Percentiles rank a stretch among this genome's conserved stretches.
Conservation (phyloP, 345 rosid genomes). For the Garcia nutans region DNA sequence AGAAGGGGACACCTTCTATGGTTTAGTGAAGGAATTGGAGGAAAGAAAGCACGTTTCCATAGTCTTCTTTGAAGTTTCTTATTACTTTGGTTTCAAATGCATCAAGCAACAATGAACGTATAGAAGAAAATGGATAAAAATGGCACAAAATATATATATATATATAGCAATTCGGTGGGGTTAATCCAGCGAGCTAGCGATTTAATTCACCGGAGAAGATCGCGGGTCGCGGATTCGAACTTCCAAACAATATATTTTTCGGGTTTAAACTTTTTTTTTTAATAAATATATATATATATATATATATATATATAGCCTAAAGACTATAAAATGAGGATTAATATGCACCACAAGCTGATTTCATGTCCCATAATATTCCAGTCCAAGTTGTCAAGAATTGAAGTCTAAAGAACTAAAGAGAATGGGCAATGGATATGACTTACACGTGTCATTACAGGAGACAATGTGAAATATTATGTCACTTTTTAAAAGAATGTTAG, state of each 20-base stretch:
- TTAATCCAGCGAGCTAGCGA: too few relatives aligned
- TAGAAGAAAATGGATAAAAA: neutral
- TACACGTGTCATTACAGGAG: constrained; percentile 31
- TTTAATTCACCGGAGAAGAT: too few relatives aligned
- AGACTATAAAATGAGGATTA: constrained; percentile 15
- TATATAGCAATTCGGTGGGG: too few relatives aligned
- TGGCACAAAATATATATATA: neutral
- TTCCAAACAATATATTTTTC: too few relatives aligned
- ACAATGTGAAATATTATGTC: neutral
- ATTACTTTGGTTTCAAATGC: neutral
- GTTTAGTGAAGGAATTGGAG: constrained; percentile 54
- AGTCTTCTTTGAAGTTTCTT: neutral
- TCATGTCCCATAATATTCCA: neutral
- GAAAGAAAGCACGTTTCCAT: constrained; percentile 80
- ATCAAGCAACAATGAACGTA: neutral
- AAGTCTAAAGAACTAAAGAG: constrained; percentile 20
- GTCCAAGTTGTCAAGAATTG: neutral
- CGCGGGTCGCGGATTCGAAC: too few relatives aligned
- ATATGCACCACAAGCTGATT: constrained; percentile 44
- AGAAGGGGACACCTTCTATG: constrained; percentile 39
- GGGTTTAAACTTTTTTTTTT: too few relatives aligned
- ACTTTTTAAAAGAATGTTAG: neutral
- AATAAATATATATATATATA: too few relatives aligned
- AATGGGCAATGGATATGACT: constrained; percentile 50
- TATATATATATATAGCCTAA: neutral